phyloP scores from a whole-genome alignment of 1,284 basidiomycete species.

The Fomitopsis betulina region DNA sequence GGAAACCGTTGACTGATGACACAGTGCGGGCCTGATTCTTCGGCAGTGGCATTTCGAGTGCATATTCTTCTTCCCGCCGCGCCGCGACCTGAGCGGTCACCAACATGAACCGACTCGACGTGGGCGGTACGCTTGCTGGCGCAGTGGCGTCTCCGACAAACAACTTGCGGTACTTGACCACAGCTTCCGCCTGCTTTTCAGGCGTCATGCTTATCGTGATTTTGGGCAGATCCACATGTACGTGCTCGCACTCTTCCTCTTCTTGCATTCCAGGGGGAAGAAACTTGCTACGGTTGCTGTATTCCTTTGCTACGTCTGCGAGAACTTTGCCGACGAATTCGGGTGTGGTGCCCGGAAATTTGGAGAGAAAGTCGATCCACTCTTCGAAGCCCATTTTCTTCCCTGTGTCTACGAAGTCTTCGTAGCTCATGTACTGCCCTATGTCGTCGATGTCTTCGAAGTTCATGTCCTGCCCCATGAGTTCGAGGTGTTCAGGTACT shows the following conservation, averaged over 20 bases:
- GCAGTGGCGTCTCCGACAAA: not conserved
- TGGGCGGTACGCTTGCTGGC: not conserved
- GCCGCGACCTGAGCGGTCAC: not conserved
- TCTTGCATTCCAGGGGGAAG: too few species aligned
- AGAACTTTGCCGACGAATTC: not conserved
- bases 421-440: not conserved
- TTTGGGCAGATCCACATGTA: not conserved
- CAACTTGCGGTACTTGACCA: not conserved
- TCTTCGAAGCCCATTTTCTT: not conserved
- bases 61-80: not conserved
- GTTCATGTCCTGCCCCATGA: not conserved
- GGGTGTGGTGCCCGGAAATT: not conserved
- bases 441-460: not conserved
- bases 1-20: not conserved
- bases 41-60: not conserved
- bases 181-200: not conserved
- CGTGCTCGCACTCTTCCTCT: not conserved
- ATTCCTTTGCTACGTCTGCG: not conserved
- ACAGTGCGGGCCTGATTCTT: not conserved
- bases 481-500: too few species aligned
- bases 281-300: too few species aligned
- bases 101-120: not conserved
- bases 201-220: not conserved
- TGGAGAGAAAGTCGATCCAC: not conserved
- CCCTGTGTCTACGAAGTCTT: too few species aligned